Base-by-base conservation (phyloP, 139 green algal species). In the Micractinium sp. region DNA sequence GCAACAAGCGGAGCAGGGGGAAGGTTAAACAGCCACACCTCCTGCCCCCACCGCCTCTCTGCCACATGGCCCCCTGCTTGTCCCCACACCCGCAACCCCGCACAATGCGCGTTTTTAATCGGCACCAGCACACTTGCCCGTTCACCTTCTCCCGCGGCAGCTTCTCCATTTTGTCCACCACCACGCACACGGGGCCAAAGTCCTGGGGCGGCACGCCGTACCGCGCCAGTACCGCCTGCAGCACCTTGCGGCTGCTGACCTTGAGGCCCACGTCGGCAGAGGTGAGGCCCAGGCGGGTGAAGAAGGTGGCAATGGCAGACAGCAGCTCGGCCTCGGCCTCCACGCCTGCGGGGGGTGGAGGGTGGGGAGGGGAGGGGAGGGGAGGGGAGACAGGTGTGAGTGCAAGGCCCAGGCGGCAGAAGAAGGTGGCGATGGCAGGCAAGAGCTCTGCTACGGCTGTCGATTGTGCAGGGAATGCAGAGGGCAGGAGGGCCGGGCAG, bases 111-210 rank as follows among this genome's bases (percentile, higher is more conserved):
- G 20, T 71, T 12, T 71, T 71, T 27, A 16, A 71, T 5, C 20
- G 7, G 22, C 63, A 71, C 20, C 63, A 71, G 63, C 63, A 71
- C 25, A 47, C 18, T 0, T 76, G 56, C n/a, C 9, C 66, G n/a
- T n/a, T 5, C 41, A 93, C 90, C 87, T 94, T 93, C 67, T 95
- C 95, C 36, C 89, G 77, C 0, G 95, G 92, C 29, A 99, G 85
- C 92, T 98, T 98, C 69, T 98, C 96, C 73, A 97, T 91, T 93
- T 99, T 99, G 94, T 99, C 98, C 53, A 99, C 96, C 18, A 99
- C 90, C 15, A 99, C 96, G 89, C 94, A 98, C 61, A 98, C 97
- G 15, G 90, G 87, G 60, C 94, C 93, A 81, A 99, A 98, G 5
- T 87, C 61, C 20, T 97, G 96, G 5, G 85, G 61, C 0, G 95